Conservation (phyloP, 768 basidiomycete species). For the Dacryopinax spathularia region DNA sequence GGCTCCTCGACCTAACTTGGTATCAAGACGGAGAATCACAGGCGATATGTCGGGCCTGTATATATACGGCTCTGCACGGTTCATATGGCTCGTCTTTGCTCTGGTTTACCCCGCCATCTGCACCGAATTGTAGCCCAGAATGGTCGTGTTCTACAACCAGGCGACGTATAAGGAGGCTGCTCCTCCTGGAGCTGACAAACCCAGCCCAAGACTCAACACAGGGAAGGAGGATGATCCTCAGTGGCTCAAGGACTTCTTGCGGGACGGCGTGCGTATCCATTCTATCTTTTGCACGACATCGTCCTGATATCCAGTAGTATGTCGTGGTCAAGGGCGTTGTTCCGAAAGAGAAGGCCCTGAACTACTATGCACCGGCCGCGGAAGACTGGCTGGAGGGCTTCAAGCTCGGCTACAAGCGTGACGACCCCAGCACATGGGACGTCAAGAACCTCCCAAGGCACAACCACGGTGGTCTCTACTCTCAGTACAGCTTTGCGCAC, state of each 20-base stretch:
- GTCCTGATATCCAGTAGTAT: constrained; percentile 6
- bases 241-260: constrained; percentile 2
- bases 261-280: not conserved
- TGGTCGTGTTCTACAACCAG: not conserved
- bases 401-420: constrained; percentile 22
- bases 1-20: too few relatives aligned
- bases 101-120: not conserved
- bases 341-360: constrained; percentile 13
- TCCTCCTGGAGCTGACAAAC: not conserved
- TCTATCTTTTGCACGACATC: not conserved
- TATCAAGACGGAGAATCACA: too few relatives aligned
- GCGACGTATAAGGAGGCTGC: not conserved
- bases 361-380: constrained; percentile 17
- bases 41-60: too few relatives aligned
- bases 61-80: too few relatives aligned
- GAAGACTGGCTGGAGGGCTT: constrained; percentile 24
- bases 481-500: constrained; percentile 12
- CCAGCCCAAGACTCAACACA: not conserved
- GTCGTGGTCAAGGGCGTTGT: constrained; percentile 19
- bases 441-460: constrained; percentile 19
- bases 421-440: constrained; percentile 22
- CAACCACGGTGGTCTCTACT: constrained; percentile 5
- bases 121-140: not conserved
- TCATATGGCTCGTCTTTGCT: too few relatives aligned
- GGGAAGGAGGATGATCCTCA: not conserved